A percentile compares a stretch with the other conserved stretches of the same genome.
Evolutionary conservation across 257 asterid genomes (phyloP).

Genomic region (Vinca minor): DNA sequence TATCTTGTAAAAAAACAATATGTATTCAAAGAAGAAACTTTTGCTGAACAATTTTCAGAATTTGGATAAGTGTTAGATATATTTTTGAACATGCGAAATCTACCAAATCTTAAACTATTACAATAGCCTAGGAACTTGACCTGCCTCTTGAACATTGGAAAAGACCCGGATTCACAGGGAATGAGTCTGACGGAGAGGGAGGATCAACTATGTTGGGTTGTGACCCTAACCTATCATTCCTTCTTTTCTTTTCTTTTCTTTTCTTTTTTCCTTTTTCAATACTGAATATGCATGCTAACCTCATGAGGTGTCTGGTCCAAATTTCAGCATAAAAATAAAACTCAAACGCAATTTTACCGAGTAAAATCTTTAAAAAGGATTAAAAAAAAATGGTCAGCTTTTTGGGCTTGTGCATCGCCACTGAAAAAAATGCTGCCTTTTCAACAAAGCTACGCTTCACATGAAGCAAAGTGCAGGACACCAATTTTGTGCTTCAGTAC

Average conservation of each 20-base stretch:
- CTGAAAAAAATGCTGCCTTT: no score
- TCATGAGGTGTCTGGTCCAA: not conserved
- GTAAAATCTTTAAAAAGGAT: not conserved
- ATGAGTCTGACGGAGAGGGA: not conserved
- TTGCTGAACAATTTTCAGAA: not conserved
- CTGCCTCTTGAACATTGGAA: not conserved
- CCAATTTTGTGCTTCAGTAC: no score
- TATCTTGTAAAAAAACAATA: not conserved
- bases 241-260: no score
- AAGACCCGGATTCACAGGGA: not conserved
- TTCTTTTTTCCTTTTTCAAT: no score
- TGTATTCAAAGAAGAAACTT: no score
- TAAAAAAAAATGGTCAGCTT: not conserved
- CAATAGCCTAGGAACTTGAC: not conserved
- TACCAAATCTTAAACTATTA: not conserved
- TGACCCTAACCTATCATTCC: not conserved
- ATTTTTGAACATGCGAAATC: no score
- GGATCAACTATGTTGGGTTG: not conserved
- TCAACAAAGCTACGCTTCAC: no score
- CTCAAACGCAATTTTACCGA: not conserved
- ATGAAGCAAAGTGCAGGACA: no score
- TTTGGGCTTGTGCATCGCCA: no score
- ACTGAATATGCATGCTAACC: not conserved
- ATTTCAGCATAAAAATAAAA: not conserved
- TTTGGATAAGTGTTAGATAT: no score